Percentiles rank a stretch among this genome's conserved stretches.
Conservation (phyloP, 371 early-diverging fungal genomes). For the Syncephalastrum racemosum region DNA sequence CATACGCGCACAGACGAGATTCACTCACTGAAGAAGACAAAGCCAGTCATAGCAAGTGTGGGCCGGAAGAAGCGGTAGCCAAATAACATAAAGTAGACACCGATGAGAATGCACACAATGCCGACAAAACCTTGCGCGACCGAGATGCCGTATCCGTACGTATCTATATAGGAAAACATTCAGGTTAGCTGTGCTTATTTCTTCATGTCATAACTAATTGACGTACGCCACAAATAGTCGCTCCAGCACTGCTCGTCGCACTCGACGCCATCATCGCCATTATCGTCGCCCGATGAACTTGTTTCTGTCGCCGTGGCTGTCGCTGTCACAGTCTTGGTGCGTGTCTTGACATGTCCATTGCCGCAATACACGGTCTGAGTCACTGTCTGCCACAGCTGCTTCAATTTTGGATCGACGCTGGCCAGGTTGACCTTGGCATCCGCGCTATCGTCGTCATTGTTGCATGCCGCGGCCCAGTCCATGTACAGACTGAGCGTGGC, state of each 20-base stretch:
- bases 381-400: conserved; percentile 33
- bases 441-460: conserved; percentile 10
- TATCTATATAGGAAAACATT: conserved; percentile 21
- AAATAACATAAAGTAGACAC: conserved; percentile 38
- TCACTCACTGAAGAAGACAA: conserved; percentile 48
- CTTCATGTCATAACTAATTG: neutral
- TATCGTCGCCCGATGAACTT: conserved; percentile 9
- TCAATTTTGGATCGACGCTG: conserved; percentile 8
- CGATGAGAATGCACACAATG: conserved; percentile 35
- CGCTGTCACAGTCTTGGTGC: conserved; percentile 36
- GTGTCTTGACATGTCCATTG: conserved; percentile 27
- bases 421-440: conserved; percentile 9
- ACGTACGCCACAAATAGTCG: conserved; percentile 46
- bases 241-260: conserved; percentile 43
- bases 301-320: conserved; percentile 15
- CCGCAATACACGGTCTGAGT: conserved; percentile 40
- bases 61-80: conserved; percentile 47
- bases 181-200: neutral
- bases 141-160: conserved; percentile 42
- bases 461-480: conserved; percentile 34
- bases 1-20: neutral
- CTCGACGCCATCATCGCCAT: conserved; percentile 4
- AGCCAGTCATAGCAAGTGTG: conserved; percentile 44
- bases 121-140: conserved; percentile 46
- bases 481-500: conserved; percentile 29